phyloP scores from a whole-genome alignment of 768 basidiomycete genomes.

The Suillus americanus region DNA sequence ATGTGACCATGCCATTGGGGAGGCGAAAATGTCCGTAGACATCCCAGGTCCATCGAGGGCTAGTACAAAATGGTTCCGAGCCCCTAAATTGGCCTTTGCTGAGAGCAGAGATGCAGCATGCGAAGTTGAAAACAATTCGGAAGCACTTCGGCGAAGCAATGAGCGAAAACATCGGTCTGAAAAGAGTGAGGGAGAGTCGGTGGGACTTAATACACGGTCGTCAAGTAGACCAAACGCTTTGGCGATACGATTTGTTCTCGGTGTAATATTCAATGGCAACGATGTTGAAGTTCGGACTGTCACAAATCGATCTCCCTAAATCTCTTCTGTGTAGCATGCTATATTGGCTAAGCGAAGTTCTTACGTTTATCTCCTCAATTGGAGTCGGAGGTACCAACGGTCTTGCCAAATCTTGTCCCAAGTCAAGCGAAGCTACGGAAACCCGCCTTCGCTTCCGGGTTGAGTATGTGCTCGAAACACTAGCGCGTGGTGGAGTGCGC shows the following conservation, averaged over 20 bases:
- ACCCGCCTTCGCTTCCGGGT: conserved; percentile 41
- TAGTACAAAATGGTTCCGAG: conserved; percentile 52
- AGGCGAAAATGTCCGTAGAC: conserved; percentile 50
- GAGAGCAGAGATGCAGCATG: conserved; percentile 40
- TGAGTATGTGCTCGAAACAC: conserved; percentile 41
- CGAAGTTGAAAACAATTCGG: conserved; percentile 45
- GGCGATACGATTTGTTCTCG: conserved; percentile 66
- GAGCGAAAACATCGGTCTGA: conserved; percentile 42
- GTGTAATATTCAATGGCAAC: conserved; percentile 60
- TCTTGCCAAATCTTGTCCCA: conserved; percentile 33
- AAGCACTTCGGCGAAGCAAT: conserved; percentile 52
- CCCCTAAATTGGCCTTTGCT: conserved; percentile 56
- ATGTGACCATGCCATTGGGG: conserved; percentile 61
- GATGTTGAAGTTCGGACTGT: conserved; percentile 48
- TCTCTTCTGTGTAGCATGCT: background rate
- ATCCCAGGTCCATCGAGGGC: conserved; percentile 69
- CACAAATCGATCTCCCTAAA: conserved; percentile 63
- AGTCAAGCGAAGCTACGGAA: conserved; percentile 39
- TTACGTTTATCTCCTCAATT: conserved; percentile 30
- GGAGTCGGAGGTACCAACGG: conserved; percentile 15
- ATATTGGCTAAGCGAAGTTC: conserved; percentile 10
- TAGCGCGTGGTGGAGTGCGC: conserved; percentile 37
- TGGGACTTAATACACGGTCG: conserved; percentile 54
- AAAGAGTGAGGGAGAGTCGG: conserved; percentile 35
- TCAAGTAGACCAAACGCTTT: conserved; percentile 59